Base-by-base conservation (phyloP, 495 filamentous ascomycete genomes). In the Lentithecium fluviatile region DNA sequence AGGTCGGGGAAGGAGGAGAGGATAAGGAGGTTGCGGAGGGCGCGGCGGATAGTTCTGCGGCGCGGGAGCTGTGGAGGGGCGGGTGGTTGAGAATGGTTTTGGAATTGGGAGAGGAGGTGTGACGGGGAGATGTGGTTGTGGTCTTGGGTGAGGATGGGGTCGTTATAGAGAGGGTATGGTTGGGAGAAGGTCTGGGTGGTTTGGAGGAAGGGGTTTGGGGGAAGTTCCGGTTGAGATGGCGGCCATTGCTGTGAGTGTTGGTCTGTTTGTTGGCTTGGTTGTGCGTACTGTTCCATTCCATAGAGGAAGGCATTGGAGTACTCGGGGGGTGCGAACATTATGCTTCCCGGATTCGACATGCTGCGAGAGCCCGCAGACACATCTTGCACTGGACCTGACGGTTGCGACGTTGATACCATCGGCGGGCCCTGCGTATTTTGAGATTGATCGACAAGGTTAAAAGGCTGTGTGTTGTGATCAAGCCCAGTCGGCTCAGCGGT, bases 251-350 rank as follows among this genome's bases (percentile, higher is more conserved):
- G 15, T 32, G 10, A 13, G 12, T 2, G 23, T 49, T 49, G 46
- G 29, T n/a, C n/a, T 13, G 23, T 15, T 20, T 52, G 29, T 54
- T 40, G 36, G 20, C 15, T 23, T 23, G 36, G 56, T 21, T 42
- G 45, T 10, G 70, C 70, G 47, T 64, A 73, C 17, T 71, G 69
- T 32, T 74, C 60, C 37, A 74, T 69, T 7, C 72, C 71, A 29
- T 63, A 67, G 24, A 74, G 71, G 37, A 74, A 70, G 43, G 62
- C 52, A 47, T 57, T 49, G 8, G 50, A 49, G 25, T 58, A 57
- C 49, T 66, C 47, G 12, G 59, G 58, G 8, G 56, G 54, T 1
- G 50, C 45, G 29, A 63, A 62, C 52, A 59, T 60, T 21, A 52
- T 51, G 45, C 36, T 55, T 45, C 52, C 61, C 17, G 58, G 57